Percentiles rank a stretch among this genome's conserved stretches.
Evolutionary conservation across 1,284 basidiomycete species (phyloP).

Genomic region (Ceratobasidium sp.): DNA sequence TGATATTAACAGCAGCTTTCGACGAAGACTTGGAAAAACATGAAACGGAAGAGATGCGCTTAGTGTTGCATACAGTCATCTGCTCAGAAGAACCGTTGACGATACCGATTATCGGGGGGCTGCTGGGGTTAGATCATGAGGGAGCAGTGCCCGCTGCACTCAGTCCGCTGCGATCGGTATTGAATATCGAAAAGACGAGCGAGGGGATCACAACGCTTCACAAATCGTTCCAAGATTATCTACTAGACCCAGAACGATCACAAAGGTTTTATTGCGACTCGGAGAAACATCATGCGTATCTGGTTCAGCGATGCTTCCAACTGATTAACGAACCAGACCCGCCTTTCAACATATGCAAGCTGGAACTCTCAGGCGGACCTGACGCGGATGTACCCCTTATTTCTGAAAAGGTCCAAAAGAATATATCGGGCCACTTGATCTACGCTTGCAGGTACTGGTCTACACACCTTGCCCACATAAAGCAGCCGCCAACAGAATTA

Average conservation of each 20-base stretch:
- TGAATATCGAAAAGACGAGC: background rate
- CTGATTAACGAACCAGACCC: background rate
- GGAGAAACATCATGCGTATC: background rate
- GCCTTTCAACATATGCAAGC: slow-evolving; percentile 1
- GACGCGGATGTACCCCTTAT: slow-evolving; percentile 3
- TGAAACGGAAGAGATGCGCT: background rate
- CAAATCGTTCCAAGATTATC: slow-evolving; percentile 5
- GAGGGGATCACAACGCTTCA: slow-evolving; percentile 1
- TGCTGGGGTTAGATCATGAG: background rate
- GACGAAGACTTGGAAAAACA: background rate
- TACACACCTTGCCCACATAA: background rate
- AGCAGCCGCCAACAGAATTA: background rate
- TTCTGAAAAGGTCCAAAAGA: background rate
- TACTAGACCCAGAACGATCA: background rate
- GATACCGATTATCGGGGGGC: background rate
- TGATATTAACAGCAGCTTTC: slow-evolving; percentile 2
- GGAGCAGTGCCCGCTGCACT: background rate
- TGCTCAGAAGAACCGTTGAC: slow-evolving; percentile 12
- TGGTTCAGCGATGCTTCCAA: background rate
- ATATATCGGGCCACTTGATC: background rate
- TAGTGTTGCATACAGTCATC: background rate
- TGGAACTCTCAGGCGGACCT: background rate
- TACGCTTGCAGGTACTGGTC: slow-evolving; percentile 20
- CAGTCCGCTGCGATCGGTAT: background rate
- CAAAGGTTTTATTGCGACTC: background rate